A percentile compares a stretch with the other conserved stretches of the same genome.
Conservation (phyloP, 2,329 filamentous ascomycete genomes). For the Apiospora phragmitis region DNA sequence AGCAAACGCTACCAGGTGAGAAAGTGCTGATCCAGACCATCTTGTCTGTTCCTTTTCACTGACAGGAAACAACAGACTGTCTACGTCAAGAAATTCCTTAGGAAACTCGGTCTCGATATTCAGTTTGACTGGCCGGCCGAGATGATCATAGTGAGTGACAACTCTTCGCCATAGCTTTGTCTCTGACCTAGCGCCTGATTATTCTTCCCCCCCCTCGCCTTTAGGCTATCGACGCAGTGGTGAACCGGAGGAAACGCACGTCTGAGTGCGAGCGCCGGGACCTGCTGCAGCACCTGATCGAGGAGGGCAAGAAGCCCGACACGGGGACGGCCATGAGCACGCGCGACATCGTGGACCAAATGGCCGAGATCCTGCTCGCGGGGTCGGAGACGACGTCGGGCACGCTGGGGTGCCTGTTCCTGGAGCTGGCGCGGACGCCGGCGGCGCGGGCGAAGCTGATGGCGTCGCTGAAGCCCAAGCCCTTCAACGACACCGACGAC, state of each 20-base stretch:
- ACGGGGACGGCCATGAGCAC: not conserved
- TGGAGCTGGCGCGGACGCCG: not conserved
- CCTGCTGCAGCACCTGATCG: constrained; percentile 7
- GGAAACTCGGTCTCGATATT: constrained; percentile 19
- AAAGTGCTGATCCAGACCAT: too few relatives aligned
- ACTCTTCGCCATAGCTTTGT: not conserved
- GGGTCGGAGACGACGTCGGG: constrained; percentile 4
- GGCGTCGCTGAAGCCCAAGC: not conserved
- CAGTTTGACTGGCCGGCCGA: constrained; percentile 22
- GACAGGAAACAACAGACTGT: constrained; percentile 12
- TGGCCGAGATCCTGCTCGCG: constrained; percentile 10
- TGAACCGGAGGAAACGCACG: not conserved
- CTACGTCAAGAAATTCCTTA: constrained; percentile 20
- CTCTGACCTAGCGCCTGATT: not conserved
- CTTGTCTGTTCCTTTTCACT: not conserved
- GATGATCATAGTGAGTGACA: constrained; percentile 13
- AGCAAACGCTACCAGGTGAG: constrained; percentile 15
- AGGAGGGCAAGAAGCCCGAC: constrained; percentile 9
- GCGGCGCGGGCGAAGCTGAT: not conserved
- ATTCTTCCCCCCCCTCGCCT: too few relatives aligned
- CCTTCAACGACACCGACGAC: not conserved
- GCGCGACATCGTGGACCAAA: constrained; percentile 12
- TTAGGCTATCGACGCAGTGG: constrained; percentile 5
- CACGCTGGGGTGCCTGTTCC: constrained; percentile 1
- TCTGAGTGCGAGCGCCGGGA: not conserved